phyloP scores from a whole-genome alignment of 306 rosid species.

The Calophaca sinica region DNA sequence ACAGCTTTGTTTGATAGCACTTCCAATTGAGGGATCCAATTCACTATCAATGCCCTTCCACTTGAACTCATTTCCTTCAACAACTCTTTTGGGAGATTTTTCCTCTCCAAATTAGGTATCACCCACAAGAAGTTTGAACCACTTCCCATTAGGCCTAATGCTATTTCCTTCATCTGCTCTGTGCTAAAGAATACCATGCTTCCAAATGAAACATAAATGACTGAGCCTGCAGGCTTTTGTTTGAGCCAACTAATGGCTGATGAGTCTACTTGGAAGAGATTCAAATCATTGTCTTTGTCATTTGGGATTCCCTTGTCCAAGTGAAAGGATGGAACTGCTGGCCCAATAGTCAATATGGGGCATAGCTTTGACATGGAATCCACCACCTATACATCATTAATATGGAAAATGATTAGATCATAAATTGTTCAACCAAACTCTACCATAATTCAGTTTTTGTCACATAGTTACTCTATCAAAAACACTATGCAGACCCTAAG shows the following conservation, averaged over 20 bases:
- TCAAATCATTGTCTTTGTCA: constrained; percentile 56
- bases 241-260: constrained; percentile 55
- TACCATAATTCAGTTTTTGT: not conserved
- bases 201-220: constrained; percentile 64
- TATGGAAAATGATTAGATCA: not conserved
- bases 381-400: constrained; percentile 50
- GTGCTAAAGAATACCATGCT: constrained; percentile 55
- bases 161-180: constrained; percentile 63
- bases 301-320: constrained; percentile 54
- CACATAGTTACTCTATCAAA: not conserved
- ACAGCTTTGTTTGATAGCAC: constrained; percentile 54
- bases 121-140: constrained; percentile 67
- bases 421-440: constrained; percentile 8
- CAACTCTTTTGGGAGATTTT: constrained; percentile 44
- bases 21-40: constrained; percentile 62
- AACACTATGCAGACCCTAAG: not conserved
- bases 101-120: constrained; percentile 45
- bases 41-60: constrained; percentile 57
- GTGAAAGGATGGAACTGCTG: constrained; percentile 62
- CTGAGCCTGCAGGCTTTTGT: constrained; percentile 53
- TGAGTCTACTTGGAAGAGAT: constrained; percentile 49
- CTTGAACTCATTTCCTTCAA: constrained; percentile 33
- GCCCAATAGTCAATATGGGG: constrained; percentile 64
- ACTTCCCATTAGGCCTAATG: constrained; percentile 48
- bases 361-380: constrained; percentile 64